Base-by-base conservation (phyloP, 495 filamentous ascomycete species). In the Hypoxylon crocopeplum region DNA sequence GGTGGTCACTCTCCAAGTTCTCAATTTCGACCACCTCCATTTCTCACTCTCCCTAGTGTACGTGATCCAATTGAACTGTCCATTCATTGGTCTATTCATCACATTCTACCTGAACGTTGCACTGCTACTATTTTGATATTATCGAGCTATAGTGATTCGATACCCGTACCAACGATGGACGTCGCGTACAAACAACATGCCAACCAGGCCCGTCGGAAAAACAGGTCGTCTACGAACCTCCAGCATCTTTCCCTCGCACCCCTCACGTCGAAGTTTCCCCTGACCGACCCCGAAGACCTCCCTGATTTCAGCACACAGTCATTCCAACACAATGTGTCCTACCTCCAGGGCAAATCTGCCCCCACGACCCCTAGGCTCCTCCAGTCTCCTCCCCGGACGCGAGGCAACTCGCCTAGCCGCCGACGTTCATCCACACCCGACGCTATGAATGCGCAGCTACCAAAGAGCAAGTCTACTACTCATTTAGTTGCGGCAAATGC, bases 191-290 rank as follows among this genome's bases (percentile, higher is more conserved):
- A 80, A 47, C 79, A 81, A 30, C 77, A 81, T 62, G 71, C 78
- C 46, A 73, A 73, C 59, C 72, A 76, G 36, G 69, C 75, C 19
- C 70, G 78, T 47, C 73, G 77, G 34, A 75, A 80, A 66, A 76
- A 71, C 44, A 72, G 75, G 30, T 80, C 79, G 5, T 66, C 71
- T 42, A 75, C 70, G 16, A 78, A 77, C 66, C 65, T 79, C 50
- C 76, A 79, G 46, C 77, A 82, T 59, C 72, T 82, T 58, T 84
- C 84, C 19, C 79, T 89, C 41, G 82, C 85, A 24, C 87, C 87
- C 50, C 76, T 91, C 15, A 88, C 86, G 12, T 82, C 86, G 42
- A 82, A 79, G 69, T 82, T 87, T 53, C 85, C 87, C 45, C 75
- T 86, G 41, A 64, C 71, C 51, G 82, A 87, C 61, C 70, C 78